A percentile compares a stretch with the other conserved stretches of the same genome.
These are phyloP conservation scores for Apostasia ramifera DNA, from an alignment of 106 monocot species.

Conservation along the genomic window DNA sequence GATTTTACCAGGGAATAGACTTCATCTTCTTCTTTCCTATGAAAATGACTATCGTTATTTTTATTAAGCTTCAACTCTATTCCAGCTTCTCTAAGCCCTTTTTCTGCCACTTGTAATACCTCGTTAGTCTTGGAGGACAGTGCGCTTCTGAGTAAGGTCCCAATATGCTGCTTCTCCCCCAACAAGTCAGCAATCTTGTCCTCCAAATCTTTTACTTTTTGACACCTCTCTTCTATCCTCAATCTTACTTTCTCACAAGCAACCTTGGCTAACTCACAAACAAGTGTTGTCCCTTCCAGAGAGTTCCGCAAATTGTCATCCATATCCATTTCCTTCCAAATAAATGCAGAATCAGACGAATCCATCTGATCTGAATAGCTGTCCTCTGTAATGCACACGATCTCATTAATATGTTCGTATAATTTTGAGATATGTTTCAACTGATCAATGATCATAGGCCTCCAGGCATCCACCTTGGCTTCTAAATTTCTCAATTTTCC, in stretches of 20 bases:
- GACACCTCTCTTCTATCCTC: conserved; percentile 28
- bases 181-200: conserved; percentile 47
- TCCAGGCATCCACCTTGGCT: conserved; percentile 54
- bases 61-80: conserved; percentile 54
- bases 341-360: conserved; percentile 47
- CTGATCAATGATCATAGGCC: conserved; percentile 67
- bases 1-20: conserved; percentile 79
- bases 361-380: conserved; percentile 23
- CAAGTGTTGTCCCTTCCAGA: conserved; percentile 46
- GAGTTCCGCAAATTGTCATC: conserved; percentile 50
- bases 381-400: conserved; percentile 25
- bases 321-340: conserved; percentile 69
- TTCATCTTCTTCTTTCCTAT: conserved; percentile 54
- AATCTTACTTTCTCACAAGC: conserved; percentile 55
- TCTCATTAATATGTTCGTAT: conserved; percentile 40
- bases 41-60: conserved; percentile 8
- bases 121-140: conserved; percentile 60
- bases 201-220: conserved; percentile 28
- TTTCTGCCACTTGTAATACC: conserved; percentile 67
- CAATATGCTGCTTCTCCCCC: conserved; percentile 84
- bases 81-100: conserved; percentile 71
- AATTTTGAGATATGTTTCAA: conserved; percentile 57
- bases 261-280: conserved; percentile 46
- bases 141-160: conserved; percentile 77
- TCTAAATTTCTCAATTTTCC: conserved; percentile 44